phyloP scores from a whole-genome alignment of 192 early-diverging fungal genomes.

The Entophlyctis luteolus region DNA sequence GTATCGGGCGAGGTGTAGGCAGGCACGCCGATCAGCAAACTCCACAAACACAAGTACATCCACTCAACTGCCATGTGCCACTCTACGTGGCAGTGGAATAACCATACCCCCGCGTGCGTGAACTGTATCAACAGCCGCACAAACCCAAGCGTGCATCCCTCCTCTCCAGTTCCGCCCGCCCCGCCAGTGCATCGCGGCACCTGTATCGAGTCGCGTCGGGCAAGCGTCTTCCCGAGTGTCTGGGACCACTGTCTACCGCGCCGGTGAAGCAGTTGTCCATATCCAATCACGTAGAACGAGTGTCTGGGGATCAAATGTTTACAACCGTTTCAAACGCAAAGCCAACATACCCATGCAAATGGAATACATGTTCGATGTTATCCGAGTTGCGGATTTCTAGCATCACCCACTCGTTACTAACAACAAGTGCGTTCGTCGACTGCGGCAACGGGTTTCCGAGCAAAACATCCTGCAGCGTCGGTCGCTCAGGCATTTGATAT shows the following conservation, averaged over 20 bases:
- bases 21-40: background rate
- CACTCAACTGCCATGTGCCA: constrained; percentile 19
- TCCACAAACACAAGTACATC: background rate
- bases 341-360: constrained; percentile 4
- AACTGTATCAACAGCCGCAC: constrained; percentile 4
- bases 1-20: too few species aligned
- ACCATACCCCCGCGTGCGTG: constrained; percentile 9
- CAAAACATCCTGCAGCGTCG: background rate
- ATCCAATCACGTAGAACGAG: background rate
- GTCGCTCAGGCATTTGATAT: background rate
- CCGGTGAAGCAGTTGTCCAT: background rate
- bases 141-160: constrained; percentile 5
- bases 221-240: background rate
- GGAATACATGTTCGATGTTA: constrained; percentile 14
- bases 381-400: background rate
- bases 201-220: constrained; percentile 17
- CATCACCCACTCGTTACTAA: background rate
- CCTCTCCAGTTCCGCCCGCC: background rate
- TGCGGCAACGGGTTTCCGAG: background rate
- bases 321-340: background rate
- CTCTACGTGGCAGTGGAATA: constrained; percentile 16
- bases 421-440: background rate
- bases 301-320: background rate
- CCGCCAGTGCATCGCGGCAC: constrained; percentile 13
- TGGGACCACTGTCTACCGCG: background rate